Evolutionary conservation across 768 basidiomycete species (phyloP).

Genomic region (Termitomyces bulborhizus): DNA sequence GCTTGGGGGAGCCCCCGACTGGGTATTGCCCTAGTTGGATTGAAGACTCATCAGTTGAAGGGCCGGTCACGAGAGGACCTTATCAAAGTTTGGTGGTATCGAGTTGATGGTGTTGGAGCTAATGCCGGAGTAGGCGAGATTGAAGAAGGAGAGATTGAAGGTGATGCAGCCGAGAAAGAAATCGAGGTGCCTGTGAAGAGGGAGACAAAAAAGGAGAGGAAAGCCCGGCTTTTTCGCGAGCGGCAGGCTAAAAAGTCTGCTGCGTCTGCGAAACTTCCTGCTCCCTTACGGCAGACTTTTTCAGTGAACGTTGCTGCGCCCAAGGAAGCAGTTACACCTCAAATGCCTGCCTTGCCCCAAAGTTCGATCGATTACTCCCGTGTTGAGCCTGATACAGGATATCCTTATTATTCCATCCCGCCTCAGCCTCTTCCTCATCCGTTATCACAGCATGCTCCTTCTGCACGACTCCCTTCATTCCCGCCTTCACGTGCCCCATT

Average conservation of each 20-base stretch:
- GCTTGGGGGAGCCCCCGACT: constrained; percentile 47
- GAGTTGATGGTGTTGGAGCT: constrained; percentile 33
- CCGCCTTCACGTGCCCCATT: constrained; percentile 1
- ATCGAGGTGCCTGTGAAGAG: constrained; percentile 17
- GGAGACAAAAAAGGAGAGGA: constrained; percentile 27
- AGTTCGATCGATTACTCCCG: not conserved
- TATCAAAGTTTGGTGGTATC: constrained; percentile 46
- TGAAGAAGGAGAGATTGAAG: constrained; percentile 46
- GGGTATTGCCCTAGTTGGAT: constrained; percentile 21
- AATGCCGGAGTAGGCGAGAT: constrained; percentile 36
- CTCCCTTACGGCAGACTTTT: not conserved
- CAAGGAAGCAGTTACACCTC: not conserved
- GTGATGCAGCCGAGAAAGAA: constrained; percentile 24
- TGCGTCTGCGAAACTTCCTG: not conserved
- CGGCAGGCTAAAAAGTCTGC: constrained; percentile 16
- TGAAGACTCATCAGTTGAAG: constrained; percentile 32
- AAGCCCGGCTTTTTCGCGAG: constrained; percentile 17
- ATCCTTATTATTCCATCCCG: constrained; percentile 3
- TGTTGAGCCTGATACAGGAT: not conserved
- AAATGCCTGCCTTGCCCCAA: not conserved
- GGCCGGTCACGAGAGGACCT: constrained; percentile 38
- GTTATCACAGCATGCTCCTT: constrained; percentile 1
- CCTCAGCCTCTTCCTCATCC: constrained; percentile 6
- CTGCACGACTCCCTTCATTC: not conserved
- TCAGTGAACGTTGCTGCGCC: not conserved